Evolutionary conservation across 345 rosid genomes (phyloP).

Genomic region (Euphorbia peplus): DNA sequence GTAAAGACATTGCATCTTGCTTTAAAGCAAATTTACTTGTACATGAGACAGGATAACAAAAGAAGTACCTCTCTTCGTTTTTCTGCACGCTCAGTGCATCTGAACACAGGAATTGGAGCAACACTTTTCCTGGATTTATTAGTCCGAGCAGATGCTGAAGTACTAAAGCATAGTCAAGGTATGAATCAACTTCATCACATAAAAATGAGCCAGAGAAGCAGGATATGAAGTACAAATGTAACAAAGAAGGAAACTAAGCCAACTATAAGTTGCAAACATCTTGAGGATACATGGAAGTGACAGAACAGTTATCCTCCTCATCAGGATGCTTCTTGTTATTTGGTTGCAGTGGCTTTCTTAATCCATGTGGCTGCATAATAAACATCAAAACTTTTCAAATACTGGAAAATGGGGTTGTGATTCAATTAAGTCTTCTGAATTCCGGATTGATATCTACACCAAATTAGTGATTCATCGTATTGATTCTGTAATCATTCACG

Average conservation of each 20-base stretch:
- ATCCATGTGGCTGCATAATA: slow-evolving; percentile 31
- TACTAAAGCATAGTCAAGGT: slow-evolving; percentile 61
- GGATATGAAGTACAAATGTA: neutral
- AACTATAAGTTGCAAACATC: slow-evolving; percentile 2
- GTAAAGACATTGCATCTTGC: slow-evolving; percentile 1
- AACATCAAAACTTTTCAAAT: neutral
- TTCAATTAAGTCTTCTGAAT: neutral
- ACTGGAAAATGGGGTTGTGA: neutral
- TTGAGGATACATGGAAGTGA: slow-evolving; percentile 29
- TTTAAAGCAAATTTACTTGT: slow-evolving; percentile 4
- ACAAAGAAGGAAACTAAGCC: neutral
- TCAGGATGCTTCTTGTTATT: slow-evolving; percentile 62
- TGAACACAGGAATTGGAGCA: slow-evolving; percentile 80
- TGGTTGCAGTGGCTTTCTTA: slow-evolving; percentile 57
- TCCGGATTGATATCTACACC: neutral
- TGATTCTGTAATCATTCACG: neutral
- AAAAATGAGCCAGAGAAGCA: neutral
- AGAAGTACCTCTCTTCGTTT: slow-evolving; percentile 76
- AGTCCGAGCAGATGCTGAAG: slow-evolving; percentile 55
- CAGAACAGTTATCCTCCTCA: slow-evolving; percentile 34
- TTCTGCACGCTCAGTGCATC: slow-evolving; percentile 74
- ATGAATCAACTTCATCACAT: slow-evolving; percentile 14
- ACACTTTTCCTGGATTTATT: slow-evolving; percentile 46
- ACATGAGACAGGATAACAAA: neutral
- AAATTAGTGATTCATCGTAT: neutral